A percentile compares a stretch with the other conserved stretches of the same genome.
Conservation (phyloP, 371 early-diverging fungal genomes). For the Actinomucor elegans region DNA sequence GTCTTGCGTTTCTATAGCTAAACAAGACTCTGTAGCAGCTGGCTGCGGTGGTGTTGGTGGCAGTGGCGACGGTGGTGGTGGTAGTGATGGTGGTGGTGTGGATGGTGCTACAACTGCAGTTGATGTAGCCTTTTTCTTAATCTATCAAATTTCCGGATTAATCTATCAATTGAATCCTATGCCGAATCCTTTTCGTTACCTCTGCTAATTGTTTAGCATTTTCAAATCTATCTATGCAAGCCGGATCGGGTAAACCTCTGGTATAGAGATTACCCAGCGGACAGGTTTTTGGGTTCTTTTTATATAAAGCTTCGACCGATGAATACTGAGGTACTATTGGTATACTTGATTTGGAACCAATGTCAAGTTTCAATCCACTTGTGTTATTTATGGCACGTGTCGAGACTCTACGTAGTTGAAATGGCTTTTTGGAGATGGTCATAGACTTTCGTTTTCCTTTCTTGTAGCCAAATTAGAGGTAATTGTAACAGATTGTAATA, state of each 20-base stretch:
- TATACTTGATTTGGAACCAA: background rate
- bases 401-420: constrained; percentile 5
- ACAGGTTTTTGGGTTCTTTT: background rate
- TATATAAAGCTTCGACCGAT: constrained; percentile 3
- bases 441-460: background rate
- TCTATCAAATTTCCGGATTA: background rate
- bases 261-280: constrained; percentile 7
- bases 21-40: background rate
- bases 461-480: too few species aligned
- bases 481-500: background rate
- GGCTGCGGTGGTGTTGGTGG: background rate
- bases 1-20: background rate
- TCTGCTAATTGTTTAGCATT: constrained; percentile 8
- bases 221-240: constrained; percentile 9
- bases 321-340: constrained; percentile 6
- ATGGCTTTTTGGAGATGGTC: constrained; percentile 11
- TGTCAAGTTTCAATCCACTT: background rate
- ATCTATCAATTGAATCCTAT: background rate
- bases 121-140: background rate
- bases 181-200: background rate
- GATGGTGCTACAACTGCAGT: background rate
- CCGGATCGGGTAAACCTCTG: constrained; percentile 10
- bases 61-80: background rate
- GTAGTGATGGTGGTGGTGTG: background rate
- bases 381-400: constrained; percentile 8